These are phyloP conservation scores for Tremellales sp. DNA, from an alignment of 1,284 basidiomycete genomes.

Conservation along the genomic window DNA sequence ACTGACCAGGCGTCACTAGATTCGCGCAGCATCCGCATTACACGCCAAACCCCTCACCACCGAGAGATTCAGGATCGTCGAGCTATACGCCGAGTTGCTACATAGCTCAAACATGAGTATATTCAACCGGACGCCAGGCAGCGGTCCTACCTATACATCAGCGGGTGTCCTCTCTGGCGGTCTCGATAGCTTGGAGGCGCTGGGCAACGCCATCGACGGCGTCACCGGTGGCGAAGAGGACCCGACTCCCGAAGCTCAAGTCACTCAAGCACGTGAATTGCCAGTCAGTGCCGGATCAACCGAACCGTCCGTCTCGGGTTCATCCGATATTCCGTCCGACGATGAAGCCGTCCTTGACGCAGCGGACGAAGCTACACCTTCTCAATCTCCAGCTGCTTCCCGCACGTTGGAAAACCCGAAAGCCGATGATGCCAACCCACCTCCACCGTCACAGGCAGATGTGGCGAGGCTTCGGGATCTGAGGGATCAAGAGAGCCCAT, in stretches of 20 bases:
- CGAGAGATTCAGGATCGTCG: constrained; percentile 94
- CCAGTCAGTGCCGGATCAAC: constrained; percentile 57
- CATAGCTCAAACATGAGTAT: constrained; percentile 99
- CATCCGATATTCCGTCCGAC: constrained; percentile 67
- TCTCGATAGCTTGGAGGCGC: constrained; percentile 69
- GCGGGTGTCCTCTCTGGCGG: constrained; percentile 79
- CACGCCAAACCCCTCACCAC: constrained; percentile 78
- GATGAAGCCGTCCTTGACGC: constrained; percentile 69
- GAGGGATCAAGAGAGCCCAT: constrained; percentile 21
- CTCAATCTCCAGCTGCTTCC: constrained; percentile 13
- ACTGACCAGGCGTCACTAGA: constrained; percentile 52
- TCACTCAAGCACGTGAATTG: constrained; percentile 60
- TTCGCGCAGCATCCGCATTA: constrained; percentile 65
- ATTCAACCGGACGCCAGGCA: constrained; percentile 72
- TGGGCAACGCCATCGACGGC: constrained; percentile 70
- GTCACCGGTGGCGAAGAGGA: constrained; percentile 51
- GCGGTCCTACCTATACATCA: constrained; percentile 67
- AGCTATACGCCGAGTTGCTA: constrained; percentile 92
- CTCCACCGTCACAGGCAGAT: constrained; percentile 36
- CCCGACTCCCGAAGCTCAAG: constrained; percentile 54
- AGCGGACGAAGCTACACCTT: constrained; percentile 26
- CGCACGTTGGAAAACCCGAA: no score
- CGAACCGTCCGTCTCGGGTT: constrained; percentile 52
- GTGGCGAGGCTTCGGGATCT: constrained; percentile 37
- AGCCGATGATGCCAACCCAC: constrained; percentile 15